A percentile compares a stretch with the other conserved stretches of the same genome.
phyloP scores from a whole-genome alignment of 2,329 filamentous ascomycete species.

The Sporothrix sp. region DNA sequence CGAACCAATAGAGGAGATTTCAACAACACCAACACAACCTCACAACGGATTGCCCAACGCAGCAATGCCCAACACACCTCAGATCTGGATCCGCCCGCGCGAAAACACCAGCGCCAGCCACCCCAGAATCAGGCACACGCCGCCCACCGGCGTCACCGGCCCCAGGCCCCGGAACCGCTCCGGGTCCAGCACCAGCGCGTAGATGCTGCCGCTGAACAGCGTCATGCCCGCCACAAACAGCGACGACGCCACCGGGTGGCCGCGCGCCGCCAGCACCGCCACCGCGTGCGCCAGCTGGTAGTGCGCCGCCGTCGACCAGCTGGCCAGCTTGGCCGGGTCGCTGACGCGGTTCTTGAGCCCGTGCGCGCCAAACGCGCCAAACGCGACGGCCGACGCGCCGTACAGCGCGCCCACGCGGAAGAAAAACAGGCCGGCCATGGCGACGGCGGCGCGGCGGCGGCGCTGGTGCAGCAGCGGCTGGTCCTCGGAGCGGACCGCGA shows the following conservation, averaged over 20 bases:
- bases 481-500: no score
- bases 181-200: slow-evolving; percentile 53
- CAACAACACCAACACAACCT: no score
- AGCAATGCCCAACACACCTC: neutral
- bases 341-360: slow-evolving; percentile 52
- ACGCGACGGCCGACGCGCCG: slow-evolving; percentile 49
- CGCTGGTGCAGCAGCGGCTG: no score
- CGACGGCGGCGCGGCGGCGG: no score
- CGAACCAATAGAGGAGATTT: neutral
- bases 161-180: slow-evolving; percentile 49
- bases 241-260: slow-evolving; percentile 45
- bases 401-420: slow-evolving; percentile 54
- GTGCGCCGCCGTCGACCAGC: slow-evolving; percentile 55
- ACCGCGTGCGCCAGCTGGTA: slow-evolving; percentile 59
- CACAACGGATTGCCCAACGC: no score
- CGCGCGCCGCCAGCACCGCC: slow-evolving; percentile 48
- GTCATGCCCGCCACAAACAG: slow-evolving; percentile 57
- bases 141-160: slow-evolving; percentile 56
- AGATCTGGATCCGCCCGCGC: slow-evolving; percentile 13
- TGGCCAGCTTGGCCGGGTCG: slow-evolving; percentile 49
- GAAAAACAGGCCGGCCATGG: slow-evolving; percentile 28
- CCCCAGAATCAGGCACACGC: slow-evolving; percentile 53
- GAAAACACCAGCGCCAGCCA: slow-evolving; percentile 39
- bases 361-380: slow-evolving; percentile 60
- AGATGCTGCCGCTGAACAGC: slow-evolving; percentile 57